These are phyloP conservation scores for Gossypium davidsonii DNA, from an alignment of 441 rosid species.

Conservation along the genomic window DNA sequence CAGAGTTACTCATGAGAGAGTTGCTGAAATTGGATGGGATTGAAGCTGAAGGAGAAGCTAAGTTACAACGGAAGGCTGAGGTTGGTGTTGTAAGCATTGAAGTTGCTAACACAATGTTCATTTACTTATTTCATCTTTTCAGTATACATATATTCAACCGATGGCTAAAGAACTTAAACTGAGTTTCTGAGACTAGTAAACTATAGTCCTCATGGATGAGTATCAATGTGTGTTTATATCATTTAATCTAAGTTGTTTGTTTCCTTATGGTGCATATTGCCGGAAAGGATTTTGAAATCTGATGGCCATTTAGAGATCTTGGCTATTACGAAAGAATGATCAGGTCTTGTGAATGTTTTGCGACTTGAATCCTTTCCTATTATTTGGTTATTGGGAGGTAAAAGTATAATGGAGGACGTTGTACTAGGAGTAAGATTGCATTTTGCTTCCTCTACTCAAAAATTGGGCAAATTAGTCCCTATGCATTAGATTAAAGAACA, in stretches of 20 bases:
- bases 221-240: background rate
- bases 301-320: background rate
- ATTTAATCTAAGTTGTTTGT: background rate
- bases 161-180: background rate
- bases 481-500: too few species aligned
- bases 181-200: background rate
- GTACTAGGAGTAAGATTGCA: too few species aligned
- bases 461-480: too few species aligned
- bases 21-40: slow-evolving; percentile 75
- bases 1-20: slow-evolving; percentile 85
- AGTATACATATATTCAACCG: background rate
- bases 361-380: background rate
- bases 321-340: background rate
- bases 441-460: too few species aligned
- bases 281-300: background rate
- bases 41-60: slow-evolving; percentile 86
- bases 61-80: slow-evolving; percentile 73
- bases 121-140: background rate
- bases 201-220: background rate
- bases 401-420: too few species aligned
- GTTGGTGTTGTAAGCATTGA: slow-evolving; percentile 32
- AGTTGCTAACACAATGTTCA: background rate
- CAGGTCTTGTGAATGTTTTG: background rate
- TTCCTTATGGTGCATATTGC: background rate
- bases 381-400: background rate